These are phyloP conservation scores for Tillandsia leiboldiana DNA, from an alignment of 176 grass and related monocot species.

Conservation along the genomic window DNA sequence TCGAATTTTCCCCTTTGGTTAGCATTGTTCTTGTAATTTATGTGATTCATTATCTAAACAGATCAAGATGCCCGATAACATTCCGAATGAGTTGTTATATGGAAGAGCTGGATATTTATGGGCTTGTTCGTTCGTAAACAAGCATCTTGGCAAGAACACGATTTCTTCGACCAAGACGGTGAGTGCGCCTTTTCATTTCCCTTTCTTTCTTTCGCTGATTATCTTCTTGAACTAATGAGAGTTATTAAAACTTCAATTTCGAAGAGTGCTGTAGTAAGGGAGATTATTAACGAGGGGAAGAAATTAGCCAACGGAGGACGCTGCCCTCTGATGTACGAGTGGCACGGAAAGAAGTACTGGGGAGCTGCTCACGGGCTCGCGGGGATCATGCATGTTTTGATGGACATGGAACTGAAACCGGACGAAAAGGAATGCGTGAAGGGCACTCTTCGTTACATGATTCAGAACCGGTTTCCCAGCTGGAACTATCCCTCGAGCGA, in stretches of 20 bases:
- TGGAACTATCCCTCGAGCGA: conserved; percentile 76
- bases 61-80: conserved; percentile 56
- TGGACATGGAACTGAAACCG: conserved; percentile 46
- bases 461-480: conserved; percentile 54
- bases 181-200: conserved; percentile 11
- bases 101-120: conserved; percentile 88
- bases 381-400: conserved; percentile 77
- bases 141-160: conserved; percentile 47
- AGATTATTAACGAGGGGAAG: conserved; percentile 73
- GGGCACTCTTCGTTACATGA: conserved; percentile 69
- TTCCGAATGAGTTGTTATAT: conserved; percentile 71
- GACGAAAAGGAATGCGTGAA: conserved; percentile 66
- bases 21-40: not conserved
- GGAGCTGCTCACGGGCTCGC: conserved; percentile 82
- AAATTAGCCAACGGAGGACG: conserved; percentile 39
- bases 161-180: conserved; percentile 49
- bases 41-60: conserved; percentile 17
- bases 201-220: not conserved
- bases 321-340: conserved; percentile 79
- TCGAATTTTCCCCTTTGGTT: not conserved
- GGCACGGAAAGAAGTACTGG: conserved; percentile 83
- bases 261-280: conserved; percentile 41
- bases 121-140: conserved; percentile 92
- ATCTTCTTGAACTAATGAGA: not conserved
- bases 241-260: conserved; percentile 2